Evolutionary conservation across 163 green algal genomes (phyloP), one percentile per base, ranked within the genome.

Genomic region (Botryococcus braunii): DNA sequence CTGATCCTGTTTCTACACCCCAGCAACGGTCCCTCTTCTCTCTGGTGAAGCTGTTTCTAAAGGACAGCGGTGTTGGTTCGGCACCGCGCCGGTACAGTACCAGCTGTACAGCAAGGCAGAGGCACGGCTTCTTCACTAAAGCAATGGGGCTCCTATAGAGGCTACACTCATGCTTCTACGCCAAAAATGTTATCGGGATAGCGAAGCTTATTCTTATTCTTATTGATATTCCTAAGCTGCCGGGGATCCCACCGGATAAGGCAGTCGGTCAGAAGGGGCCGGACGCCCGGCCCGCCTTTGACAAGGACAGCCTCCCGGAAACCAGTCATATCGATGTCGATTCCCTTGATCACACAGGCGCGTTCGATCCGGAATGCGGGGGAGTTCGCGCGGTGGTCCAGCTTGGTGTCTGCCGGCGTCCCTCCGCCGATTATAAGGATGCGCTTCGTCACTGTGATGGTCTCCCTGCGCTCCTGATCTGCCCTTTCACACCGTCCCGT

Each of bases 241-340:
- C 43, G 13, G 17, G 37, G 5, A 55, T 13, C 11, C 35, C 57
- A 75, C 70, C 78, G 78, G 39, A 86, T 73, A 40, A 58, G 50
- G 69, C 70, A 82, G 21, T 66, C 69, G 39, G 73, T 34, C 9
- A 85, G 43, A 2, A 83, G 39, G 56, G 78, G 62, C 7, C 23
- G 17, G 0, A 70, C 61, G 8, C 8, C 31, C 27, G 59, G n/a
- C 3, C 46, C 13, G 6, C 76, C 76, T 3, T 74, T 66, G 11
- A 88, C 65, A 31, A 79, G 48, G 8, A 91, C 11, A 0, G 79
- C 66, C 69, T 91, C 82, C 9, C 76, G 55, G 63, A 89, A 90
- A 2, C 86, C 86, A 0, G 85, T 84, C 71, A 89, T 84, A 74
- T 93, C 86, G 11, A 93, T 41, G 21, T 77, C 71, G 3, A 91